Conservation (phyloP, 208 protist genomes). For the Porcisia deanei region DNA sequence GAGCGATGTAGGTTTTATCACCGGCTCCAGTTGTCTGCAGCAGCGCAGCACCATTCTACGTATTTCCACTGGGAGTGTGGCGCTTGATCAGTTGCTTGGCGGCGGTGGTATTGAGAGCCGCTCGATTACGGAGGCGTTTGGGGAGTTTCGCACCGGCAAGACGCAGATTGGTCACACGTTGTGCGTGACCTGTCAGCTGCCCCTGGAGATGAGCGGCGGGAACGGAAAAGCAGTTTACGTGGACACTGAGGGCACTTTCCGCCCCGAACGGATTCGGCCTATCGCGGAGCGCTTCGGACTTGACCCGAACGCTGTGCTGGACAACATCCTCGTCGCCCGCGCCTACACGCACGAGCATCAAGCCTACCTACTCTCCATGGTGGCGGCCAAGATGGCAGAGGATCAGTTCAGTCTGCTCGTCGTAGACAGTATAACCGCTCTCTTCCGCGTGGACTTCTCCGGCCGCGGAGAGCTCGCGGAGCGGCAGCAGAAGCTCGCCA, state of each 20-base stretch:
- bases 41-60: constrained; percentile 88
- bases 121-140: constrained; percentile 98
- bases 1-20: constrained; percentile 84
- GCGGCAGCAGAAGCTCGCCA: constrained; percentile 94
- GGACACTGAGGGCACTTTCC: constrained; percentile 99
- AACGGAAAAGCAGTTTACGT: constrained; percentile 96
- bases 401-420: constrained; percentile 94
- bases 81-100: constrained; percentile 94
- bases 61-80: constrained; percentile 94
- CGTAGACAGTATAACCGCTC: constrained; percentile 98
- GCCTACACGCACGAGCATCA: constrained; percentile 97
- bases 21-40: constrained; percentile 83
- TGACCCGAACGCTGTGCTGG: constrained; percentile 89
- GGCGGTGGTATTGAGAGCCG: constrained; percentile 96
- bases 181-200: constrained; percentile 97
- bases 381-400: constrained; percentile 92
- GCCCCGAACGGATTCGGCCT: constrained; percentile 95
- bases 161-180: constrained; percentile 98
- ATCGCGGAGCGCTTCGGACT: constrained; percentile 97
- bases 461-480: constrained; percentile 97
- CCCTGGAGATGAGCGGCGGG: constrained; percentile 88
- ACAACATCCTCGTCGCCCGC: constrained; percentile 98
- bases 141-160: constrained; percentile 99
- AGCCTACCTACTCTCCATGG: constrained; percentile 89
- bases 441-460: constrained; percentile 98